Evolutionary conservation across 805 yeast genomes (phyloP).

Genomic region (Kazachstania taianensis): DNA sequence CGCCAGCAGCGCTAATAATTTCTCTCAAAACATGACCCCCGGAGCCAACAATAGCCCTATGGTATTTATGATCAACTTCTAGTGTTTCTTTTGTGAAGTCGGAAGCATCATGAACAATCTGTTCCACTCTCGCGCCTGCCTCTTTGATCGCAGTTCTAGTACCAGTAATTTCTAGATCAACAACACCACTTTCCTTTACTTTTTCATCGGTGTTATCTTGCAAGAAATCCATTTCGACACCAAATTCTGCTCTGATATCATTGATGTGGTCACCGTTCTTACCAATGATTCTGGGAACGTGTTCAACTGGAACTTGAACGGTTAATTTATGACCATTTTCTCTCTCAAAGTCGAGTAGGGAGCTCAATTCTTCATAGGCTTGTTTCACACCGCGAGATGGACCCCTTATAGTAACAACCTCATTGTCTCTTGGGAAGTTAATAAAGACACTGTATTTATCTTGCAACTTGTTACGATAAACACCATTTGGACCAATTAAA

Average conservation of each 20-base stretch:
- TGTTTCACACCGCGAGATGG: slow-evolving; percentile 82
- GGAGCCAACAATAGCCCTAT: slow-evolving; percentile 67
- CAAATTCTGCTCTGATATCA: slow-evolving; percentile 56
- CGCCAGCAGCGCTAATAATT: slow-evolving; percentile 73
- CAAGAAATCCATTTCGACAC: slow-evolving; percentile 42
- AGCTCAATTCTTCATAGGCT: slow-evolving; percentile 76
- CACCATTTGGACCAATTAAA: slow-evolving; percentile 76
- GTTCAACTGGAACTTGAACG: slow-evolving; percentile 58
- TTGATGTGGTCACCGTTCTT: slow-evolving; percentile 76
- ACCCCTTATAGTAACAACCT: slow-evolving; percentile 63
- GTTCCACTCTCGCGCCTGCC: slow-evolving; percentile 54
- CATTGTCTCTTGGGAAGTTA: slow-evolving; percentile 59
- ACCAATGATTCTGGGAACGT: slow-evolving; percentile 84
- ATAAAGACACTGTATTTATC: slow-evolving; percentile 79
- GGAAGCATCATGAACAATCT: slow-evolving; percentile 53
- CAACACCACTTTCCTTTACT: slow-evolving; percentile 40
- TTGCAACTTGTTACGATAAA: slow-evolving; percentile 72
- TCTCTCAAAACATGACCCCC: slow-evolving; percentile 65
- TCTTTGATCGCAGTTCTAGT: slow-evolving; percentile 63
- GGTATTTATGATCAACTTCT: slow-evolving; percentile 63
- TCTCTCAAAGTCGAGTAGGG: slow-evolving; percentile 73
- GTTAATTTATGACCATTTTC: slow-evolving; percentile 66
- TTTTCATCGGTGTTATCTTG: slow-evolving; percentile 32
- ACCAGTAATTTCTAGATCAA: slow-evolving; percentile 66
- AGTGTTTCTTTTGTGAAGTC: slow-evolving; percentile 50